These are phyloP conservation scores for Apiospora hydei DNA, from an alignment of 2,329 filamentous ascomycete species.

Conservation along the genomic window DNA sequence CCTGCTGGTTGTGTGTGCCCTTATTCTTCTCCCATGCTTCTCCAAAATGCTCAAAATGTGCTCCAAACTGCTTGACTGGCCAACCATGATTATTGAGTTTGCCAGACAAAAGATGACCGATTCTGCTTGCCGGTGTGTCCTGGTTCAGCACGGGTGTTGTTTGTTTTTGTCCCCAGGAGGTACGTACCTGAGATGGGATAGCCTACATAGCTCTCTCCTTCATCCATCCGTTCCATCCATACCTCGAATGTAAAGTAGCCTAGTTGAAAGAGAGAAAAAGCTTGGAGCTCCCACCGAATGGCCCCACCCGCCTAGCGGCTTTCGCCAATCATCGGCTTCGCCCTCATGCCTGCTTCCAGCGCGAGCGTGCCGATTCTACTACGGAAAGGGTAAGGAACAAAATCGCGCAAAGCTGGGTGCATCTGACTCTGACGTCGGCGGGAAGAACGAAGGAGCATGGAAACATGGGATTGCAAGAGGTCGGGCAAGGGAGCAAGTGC, in stretches of 20 bases:
- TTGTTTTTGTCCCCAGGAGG: background rate
- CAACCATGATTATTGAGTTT: background rate
- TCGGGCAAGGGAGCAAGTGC: background rate
- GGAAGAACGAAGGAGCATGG: conserved; percentile 12
- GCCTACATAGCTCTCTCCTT: background rate
- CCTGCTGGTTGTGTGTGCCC: background rate
- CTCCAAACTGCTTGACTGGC: background rate
- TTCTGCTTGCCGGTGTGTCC: background rate
- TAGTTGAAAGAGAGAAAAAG: conserved; percentile 13
- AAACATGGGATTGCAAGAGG: conserved; percentile 3
- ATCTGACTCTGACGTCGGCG: conserved; percentile 25
- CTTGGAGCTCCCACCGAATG: conserved; percentile 24
- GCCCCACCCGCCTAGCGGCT: conserved; percentile 17
- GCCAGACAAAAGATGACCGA: background rate
- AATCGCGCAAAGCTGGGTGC: conserved; percentile 23
- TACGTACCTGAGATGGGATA: conserved; percentile 7
- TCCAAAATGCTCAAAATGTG: background rate
- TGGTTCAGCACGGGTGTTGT: background rate
- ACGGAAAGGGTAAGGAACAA: conserved; percentile 22
- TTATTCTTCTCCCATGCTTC: background rate
- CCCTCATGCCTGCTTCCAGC: conserved; percentile 22
- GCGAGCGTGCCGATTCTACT: conserved; percentile 12
- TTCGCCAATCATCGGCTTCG: conserved; percentile 23
- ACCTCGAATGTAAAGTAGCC: background rate
- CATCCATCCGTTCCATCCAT: conserved; percentile 16